Conservation (phyloP, 768 basidiomycete species). For the Trametes gibbosa region DNA sequence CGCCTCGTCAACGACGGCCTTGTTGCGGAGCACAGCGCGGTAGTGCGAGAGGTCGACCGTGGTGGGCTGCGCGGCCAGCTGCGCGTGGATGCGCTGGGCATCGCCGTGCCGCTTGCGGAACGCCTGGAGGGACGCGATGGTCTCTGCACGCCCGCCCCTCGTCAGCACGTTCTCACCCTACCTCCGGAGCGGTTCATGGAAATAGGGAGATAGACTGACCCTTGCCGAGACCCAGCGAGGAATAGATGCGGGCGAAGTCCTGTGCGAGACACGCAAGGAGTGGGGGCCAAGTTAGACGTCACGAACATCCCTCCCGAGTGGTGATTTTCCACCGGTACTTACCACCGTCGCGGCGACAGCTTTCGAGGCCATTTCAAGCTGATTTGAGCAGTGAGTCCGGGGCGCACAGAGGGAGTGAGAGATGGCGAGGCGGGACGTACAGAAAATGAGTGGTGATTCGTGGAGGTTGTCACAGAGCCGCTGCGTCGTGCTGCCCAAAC, state of each 20-base stretch:
- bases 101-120: slow-evolving; percentile 96
- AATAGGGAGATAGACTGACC: slow-evolving; percentile 45
- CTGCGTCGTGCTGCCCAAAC: slow-evolving; percentile 13
- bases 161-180: background rate
- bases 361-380: slow-evolving; percentile 63
- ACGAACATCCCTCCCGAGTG: slow-evolving; percentile 3
- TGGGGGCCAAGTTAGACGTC: background rate
- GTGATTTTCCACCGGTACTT: slow-evolving; percentile 16
- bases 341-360: slow-evolving; percentile 63
- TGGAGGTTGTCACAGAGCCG: slow-evolving; percentile 17
- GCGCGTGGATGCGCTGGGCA: slow-evolving; percentile 70
- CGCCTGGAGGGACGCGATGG: slow-evolving; percentile 83
- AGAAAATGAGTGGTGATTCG: slow-evolving; percentile 16
- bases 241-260: slow-evolving; percentile 85
- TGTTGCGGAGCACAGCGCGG: slow-evolving; percentile 89
- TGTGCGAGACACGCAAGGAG: slow-evolving; percentile 33
- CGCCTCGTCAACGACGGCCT: slow-evolving; percentile 85
- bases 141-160: slow-evolving; percentile 52
- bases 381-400: background rate
- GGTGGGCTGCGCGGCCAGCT: slow-evolving; percentile 67
- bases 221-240: slow-evolving; percentile 81
- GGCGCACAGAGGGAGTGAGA: background rate
- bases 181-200: no score
- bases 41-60: slow-evolving; percentile 91
- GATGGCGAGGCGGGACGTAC: slow-evolving; percentile 6